Evolutionary conservation across 768 basidiomycete species (phyloP).

Genomic region (Collybiopsis confluens): DNA sequence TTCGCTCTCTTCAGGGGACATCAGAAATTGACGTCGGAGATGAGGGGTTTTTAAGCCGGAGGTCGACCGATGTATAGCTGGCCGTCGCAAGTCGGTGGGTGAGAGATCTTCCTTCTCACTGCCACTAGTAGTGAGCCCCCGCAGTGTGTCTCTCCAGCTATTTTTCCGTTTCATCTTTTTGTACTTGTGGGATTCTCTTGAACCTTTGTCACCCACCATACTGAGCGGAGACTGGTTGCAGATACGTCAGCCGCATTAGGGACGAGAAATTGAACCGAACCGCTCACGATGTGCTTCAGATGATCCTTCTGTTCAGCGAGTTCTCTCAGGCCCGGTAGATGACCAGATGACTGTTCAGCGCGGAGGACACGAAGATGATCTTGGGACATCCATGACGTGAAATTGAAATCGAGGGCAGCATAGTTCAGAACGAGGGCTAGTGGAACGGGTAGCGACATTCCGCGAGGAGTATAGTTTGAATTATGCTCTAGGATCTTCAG

Average conservation of each 20-base stretch:
- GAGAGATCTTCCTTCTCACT: conserved; percentile 28
- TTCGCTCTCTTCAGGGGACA: conserved; percentile 52
- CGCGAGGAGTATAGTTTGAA: conserved; percentile 26
- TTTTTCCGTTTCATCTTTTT: conserved; percentile 49
- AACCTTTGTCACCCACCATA: conserved; percentile 76
- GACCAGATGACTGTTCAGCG: conserved; percentile 81
- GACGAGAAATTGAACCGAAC: not conserved
- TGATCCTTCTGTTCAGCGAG: conserved; percentile 83
- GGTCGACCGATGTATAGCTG: conserved; percentile 18
- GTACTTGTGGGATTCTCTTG: conserved; percentile 23
- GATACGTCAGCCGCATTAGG: conserved; percentile 1
- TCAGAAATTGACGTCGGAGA: conserved; percentile 14
- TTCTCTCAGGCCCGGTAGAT: conserved; percentile 69
- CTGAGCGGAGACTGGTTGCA: conserved; percentile 68
- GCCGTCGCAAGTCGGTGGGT: conserved; percentile 10
- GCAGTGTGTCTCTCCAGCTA: conserved; percentile 60
- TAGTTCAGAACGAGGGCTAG: conserved; percentile 85
- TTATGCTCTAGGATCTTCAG: conserved; percentile 72
- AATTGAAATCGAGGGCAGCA: conserved; percentile 94
- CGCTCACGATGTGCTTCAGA: conserved; percentile 64
- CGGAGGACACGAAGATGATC: conserved; percentile 79
- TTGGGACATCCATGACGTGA: conserved; percentile 94
- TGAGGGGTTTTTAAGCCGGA: conserved; percentile 25
- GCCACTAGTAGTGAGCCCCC: conserved; percentile 41
- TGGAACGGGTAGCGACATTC: conserved; percentile 58